phyloP scores from a whole-genome alignment of 1,139 yeast genomes.

The Hyphopichia pseudoburtonii region DNA sequence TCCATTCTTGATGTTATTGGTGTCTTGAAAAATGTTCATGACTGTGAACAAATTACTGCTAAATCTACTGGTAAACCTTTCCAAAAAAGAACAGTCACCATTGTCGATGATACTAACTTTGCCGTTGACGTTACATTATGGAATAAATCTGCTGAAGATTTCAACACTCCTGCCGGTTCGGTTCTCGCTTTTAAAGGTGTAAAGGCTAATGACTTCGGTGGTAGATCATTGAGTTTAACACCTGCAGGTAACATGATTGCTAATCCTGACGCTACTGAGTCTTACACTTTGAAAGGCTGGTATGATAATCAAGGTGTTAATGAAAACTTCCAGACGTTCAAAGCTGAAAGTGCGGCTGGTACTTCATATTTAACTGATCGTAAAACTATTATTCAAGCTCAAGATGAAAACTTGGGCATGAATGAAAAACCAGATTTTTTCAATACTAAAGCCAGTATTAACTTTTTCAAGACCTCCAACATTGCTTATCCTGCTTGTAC shows the following conservation, averaged over 20 bases:
- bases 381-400: slow-evolving; percentile 66
- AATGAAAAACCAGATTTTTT: slow-evolving; percentile 80
- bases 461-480: slow-evolving; percentile 69
- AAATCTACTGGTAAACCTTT: slow-evolving; percentile 87
- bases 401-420: slow-evolving; percentile 68
- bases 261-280: slow-evolving; percentile 88
- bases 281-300: slow-evolving; percentile 92
- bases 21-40: slow-evolving; percentile 73
- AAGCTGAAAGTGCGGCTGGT: slow-evolving; percentile 30
- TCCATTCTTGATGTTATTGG: slow-evolving; percentile 85
- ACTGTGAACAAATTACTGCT: slow-evolving; percentile 81
- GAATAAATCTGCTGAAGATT: slow-evolving; percentile 84
- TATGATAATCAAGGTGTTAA: slow-evolving; percentile 75
- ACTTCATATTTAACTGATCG: slow-evolving; percentile 42
- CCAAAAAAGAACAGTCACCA: slow-evolving; percentile 82
- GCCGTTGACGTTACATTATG: slow-evolving; percentile 83
- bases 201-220: slow-evolving; percentile 85
- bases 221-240: slow-evolving; percentile 79
- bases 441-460: slow-evolving; percentile 69
- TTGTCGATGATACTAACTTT: slow-evolving; percentile 83
- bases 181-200: slow-evolving; percentile 93
- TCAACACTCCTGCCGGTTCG: slow-evolving; percentile 71
- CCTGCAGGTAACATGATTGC: slow-evolving; percentile 73
- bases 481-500: slow-evolving; percentile 92
- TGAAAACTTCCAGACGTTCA: slow-evolving; percentile 63